These are phyloP conservation scores for Podospora pseudocomata DNA, from an alignment of 495 filamentous ascomycete genomes.

Conservation along the genomic window DNA sequence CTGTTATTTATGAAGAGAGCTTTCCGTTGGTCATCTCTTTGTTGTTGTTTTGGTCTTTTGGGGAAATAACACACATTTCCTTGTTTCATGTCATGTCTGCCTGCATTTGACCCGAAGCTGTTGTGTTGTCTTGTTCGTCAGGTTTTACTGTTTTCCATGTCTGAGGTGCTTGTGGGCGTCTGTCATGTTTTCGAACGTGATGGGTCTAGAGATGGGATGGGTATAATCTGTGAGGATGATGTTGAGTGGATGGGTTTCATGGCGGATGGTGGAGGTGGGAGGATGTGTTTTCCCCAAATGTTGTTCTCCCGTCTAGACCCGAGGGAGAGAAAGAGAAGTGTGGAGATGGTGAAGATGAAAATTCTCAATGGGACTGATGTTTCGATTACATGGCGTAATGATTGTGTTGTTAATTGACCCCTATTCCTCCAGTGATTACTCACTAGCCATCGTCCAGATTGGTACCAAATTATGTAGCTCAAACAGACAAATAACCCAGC, in stretches of 20 bases:
- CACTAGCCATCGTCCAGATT: too few relatives aligned
- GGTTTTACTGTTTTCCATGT: neutral
- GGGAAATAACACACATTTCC: neutral
- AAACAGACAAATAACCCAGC: too few relatives aligned
- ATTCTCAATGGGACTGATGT: neutral
- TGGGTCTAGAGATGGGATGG: neutral
- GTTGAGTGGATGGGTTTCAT: neutral
- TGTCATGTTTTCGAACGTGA: neutral
- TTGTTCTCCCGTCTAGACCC: neutral
- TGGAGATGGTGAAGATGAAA: neutral
- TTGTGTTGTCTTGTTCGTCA: neutral
- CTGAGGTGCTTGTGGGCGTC: neutral
- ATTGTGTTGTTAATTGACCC: neutral
- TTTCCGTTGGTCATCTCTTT: neutral
- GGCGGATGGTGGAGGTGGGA: neutral
- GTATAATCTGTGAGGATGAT: neutral
- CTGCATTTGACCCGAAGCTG: neutral
- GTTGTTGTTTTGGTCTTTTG: slow-evolving; percentile 1
- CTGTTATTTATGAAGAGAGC: neutral
- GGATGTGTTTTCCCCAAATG: neutral
- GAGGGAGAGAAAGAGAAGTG: neutral
- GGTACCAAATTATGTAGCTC: too few relatives aligned
- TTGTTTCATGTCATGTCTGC: neutral
- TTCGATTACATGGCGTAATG: neutral
- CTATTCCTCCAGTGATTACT: neutral